Base-by-base conservation (phyloP, 1,139 yeast genomes). In the Hyphopichia buzzinii region DNA sequence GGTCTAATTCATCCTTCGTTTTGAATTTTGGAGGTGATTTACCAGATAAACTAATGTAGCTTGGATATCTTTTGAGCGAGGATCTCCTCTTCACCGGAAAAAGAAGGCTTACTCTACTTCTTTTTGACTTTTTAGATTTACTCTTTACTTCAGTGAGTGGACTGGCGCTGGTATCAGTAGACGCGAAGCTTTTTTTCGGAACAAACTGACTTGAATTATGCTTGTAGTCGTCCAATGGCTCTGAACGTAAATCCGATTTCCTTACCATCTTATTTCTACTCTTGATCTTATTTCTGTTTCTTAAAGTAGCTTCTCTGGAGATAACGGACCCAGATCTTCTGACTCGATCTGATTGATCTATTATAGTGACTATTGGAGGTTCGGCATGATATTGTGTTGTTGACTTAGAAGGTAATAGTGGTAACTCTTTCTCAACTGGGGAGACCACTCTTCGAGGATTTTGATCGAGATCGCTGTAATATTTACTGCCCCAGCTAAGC, bases 21-120 rank as follows among this genome's bases (percentile, higher is more conserved):
- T 47, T 40, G 40, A 69, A 69, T 22, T 58, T 55, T 16, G 61
- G 46, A 13, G 38, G 36, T n/a, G 46, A 45, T 21, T 38, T 46
- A 13, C 41, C 36, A 31, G 42, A 45, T 5, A 47, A 30, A 8
- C 56, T 44, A 24, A 43, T 43, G 44, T 46, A 61, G 24, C 15
- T 48, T 22, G 43, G 41, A 19, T 42, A 47, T 49, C 41, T 38
- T 39, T 63, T 66, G 34, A 67, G 57, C 1, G 74, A 67, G 4
- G 58, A 58, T 30, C 55, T 56, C 28, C 74, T 44, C 33, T 49
- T 56, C 2, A 67, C 71, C 3, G 74, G 73, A 41, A 68, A 69
- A 8, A 54, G 39, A 34, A 60, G 65, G 30, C 42, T 39, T 8
- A 46, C 34, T 34, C 35, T 34, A 23, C 38, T 33, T 11, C 26